Conservation (phyloP, 305 asterid genomes). For the Salvia sclarea region DNA sequence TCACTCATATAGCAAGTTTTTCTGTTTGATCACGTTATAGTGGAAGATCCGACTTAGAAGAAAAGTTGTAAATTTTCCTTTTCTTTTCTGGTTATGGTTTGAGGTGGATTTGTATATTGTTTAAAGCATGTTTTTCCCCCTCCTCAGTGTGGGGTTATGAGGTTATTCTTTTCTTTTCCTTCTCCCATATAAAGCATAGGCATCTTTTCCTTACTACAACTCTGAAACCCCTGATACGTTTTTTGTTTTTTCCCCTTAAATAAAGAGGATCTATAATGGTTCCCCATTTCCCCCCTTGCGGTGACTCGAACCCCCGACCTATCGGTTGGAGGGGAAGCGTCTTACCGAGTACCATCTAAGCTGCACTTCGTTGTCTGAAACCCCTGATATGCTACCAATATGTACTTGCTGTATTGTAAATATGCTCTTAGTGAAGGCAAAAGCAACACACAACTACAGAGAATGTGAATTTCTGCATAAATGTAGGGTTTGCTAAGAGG, state of each 20-base stretch:
- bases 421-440: conserved; percentile 19
- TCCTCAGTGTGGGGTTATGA: not conserved
- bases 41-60: conserved; percentile 15
- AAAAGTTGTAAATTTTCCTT: conserved; percentile 25
- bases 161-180: not conserved
- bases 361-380: no score
- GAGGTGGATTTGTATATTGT: not conserved
- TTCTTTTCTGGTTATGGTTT: conserved; percentile 2
- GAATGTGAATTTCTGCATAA: conserved; percentile 29
- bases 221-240: no score
- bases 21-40: conserved; percentile 6
- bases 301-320: no score
- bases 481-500: conserved; percentile 28
- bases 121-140: conserved; percentile 19
- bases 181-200: conserved; percentile 4
- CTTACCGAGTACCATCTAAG: no score
- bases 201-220: conserved; percentile 17
- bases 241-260: no score
- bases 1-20: not conserved
- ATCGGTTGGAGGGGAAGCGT: no score
- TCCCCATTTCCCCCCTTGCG: no score
- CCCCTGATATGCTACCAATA: no score
- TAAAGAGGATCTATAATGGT: no score
- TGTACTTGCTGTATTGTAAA: conserved; percentile 20
- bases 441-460: not conserved